Conservation (phyloP, 2,329 filamentous ascomycete genomes). For the Apiospora pterosperma region DNA sequence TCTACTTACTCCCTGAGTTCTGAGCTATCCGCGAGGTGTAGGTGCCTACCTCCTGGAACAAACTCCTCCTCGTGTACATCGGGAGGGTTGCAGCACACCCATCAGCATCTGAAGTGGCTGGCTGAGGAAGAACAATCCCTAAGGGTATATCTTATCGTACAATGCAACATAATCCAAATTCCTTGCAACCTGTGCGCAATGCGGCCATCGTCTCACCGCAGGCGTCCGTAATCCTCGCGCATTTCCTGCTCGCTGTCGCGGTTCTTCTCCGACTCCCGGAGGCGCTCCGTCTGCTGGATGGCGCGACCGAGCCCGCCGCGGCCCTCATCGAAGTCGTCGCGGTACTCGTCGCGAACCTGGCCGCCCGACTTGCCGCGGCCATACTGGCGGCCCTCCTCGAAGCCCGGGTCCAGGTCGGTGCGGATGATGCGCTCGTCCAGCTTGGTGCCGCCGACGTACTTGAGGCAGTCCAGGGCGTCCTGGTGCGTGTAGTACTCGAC, state of each 20-base stretch:
- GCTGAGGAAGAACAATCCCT: not conserved
- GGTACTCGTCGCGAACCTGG: constrained; percentile 95
- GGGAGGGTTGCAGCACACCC: not conserved
- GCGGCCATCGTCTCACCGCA: constrained; percentile 35
- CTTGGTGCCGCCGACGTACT: constrained; percentile 97
- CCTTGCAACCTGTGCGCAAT: not conserved
- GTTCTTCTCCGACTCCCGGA: constrained; percentile 39
- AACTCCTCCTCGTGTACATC: not conserved
- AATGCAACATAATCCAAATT: not conserved
- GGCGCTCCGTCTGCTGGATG: constrained; percentile 53
- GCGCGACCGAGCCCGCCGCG: constrained; percentile 85
- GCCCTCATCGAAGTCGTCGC: constrained; percentile 94
- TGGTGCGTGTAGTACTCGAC: constrained; percentile 99
- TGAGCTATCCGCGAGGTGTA: not conserved
- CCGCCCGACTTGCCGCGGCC: constrained; percentile 93
- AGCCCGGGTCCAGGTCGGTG: constrained; percentile 92
- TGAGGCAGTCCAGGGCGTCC: constrained; percentile 96
- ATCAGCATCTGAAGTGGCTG: not conserved
- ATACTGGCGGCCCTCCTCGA: constrained; percentile 94
- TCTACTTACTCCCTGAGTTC: not conserved
- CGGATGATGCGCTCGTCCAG: constrained; percentile 95
- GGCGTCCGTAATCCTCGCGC: constrained; percentile 57
- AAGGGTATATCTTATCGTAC: constrained; percentile 8
- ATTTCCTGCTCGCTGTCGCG: constrained; percentile 34
- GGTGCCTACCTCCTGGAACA: not conserved